A percentile compares a stretch with the other conserved stretches of the same genome.
Evolutionary conservation across 2,329 filamentous ascomycete species (phyloP).

Genomic region (Trichoderma polysporum): DNA sequence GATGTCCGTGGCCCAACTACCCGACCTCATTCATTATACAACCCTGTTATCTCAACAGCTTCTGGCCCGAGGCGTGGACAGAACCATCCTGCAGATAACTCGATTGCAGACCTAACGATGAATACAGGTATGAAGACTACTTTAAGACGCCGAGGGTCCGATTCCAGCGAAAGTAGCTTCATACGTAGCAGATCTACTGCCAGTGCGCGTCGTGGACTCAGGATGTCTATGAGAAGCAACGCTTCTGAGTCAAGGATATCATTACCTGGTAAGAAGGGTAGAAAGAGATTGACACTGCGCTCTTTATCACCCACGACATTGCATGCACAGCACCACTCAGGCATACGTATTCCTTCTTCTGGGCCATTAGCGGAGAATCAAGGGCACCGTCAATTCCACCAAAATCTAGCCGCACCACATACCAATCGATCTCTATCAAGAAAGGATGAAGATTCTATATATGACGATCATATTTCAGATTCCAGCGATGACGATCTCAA

Average conservation of each 20-base stretch:
- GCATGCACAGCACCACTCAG: slow-evolving; percentile 46
- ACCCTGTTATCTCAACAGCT: slow-evolving; percentile 21
- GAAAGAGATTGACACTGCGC: slow-evolving; percentile 68
- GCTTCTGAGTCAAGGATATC: slow-evolving; percentile 27
- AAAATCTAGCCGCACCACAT: slow-evolving; percentile 38
- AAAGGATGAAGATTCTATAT: slow-evolving; percentile 50
- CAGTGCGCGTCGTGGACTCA: slow-evolving; percentile 60
- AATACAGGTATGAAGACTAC: slow-evolving; percentile 30
- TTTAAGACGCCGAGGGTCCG: slow-evolving; percentile 57
- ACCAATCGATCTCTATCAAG: slow-evolving; percentile 37
- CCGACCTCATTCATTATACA: slow-evolving; percentile 36
- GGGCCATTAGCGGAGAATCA: slow-evolving; percentile 27
- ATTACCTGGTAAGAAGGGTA: slow-evolving; percentile 33
- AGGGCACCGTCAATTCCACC: slow-evolving; percentile 49
- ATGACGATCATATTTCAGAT: slow-evolving; percentile 63
- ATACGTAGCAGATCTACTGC: slow-evolving; percentile 57
- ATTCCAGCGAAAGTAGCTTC: slow-evolving; percentile 80
- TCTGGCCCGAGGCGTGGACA: slow-evolving; percentile 26
- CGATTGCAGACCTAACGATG: slow-evolving; percentile 22
- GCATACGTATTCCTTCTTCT: slow-evolving; percentile 38
- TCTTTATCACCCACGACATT: slow-evolving; percentile 67
- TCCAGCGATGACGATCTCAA: slow-evolving; percentile 60
- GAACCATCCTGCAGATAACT: slow-evolving; percentile 30
- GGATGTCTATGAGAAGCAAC: slow-evolving; percentile 66
- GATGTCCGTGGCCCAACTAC: slow-evolving; percentile 19